Conservation (phyloP, 78 protist species). For the Dictyostelium capitatum region DNA sequence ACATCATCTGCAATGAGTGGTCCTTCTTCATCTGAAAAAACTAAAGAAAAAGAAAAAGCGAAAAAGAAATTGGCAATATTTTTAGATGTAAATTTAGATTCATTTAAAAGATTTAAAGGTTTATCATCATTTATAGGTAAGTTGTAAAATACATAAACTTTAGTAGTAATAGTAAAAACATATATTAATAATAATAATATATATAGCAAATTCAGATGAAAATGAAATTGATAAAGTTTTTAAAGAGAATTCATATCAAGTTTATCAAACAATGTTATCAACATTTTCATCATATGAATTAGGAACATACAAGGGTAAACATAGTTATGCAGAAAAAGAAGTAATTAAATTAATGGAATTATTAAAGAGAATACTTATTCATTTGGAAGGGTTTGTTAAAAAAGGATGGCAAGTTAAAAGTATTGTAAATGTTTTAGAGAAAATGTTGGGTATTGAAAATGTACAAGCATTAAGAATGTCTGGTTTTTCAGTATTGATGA, state of each 20-base stretch:
- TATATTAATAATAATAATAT: background rate
- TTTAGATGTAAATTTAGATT: constrained; percentile 38
- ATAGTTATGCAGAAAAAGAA: constrained; percentile 68
- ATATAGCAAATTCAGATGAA: constrained; percentile 48
- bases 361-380: constrained; percentile 50
- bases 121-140: constrained; percentile 47
- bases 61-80: constrained; percentile 71
- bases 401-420: constrained; percentile 74
- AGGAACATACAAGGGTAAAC: constrained; percentile 64
- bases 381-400: constrained; percentile 62
- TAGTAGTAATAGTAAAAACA: background rate
- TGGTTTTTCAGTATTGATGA: constrained; percentile 26
- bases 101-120: constrained; percentile 61
- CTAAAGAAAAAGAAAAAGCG: constrained; percentile 59
- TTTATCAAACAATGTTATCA: constrained; percentile 57
- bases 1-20: background rate
- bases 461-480: constrained; percentile 34
- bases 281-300: constrained; percentile 64
- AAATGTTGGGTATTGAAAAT: constrained; percentile 69
- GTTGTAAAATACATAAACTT: too few species aligned
- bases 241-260: constrained; percentile 64
- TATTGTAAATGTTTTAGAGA: constrained; percentile 49
- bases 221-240: constrained; percentile 58
- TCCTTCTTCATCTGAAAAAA: constrained; percentile 18
- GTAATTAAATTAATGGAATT: constrained; percentile 39